A percentile compares a stretch with the other conserved stretches of the same genome.
Conservation (phyloP, 2,329 filamentous ascomycete species). For the Fusarium duplospermum region DNA sequence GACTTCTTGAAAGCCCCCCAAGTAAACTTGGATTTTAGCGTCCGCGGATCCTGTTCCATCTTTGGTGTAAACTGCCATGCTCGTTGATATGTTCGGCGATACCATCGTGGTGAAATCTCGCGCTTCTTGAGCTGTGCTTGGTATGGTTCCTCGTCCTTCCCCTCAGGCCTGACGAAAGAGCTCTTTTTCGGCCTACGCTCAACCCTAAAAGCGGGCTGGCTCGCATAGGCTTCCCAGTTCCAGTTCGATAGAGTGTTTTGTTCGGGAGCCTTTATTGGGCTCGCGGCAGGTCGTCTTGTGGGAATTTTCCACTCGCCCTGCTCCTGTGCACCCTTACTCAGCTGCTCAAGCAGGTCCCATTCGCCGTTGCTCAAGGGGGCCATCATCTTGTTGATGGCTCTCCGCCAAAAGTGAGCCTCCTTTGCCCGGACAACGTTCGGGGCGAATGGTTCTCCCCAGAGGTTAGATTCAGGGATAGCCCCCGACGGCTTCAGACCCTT, state of each 20-base stretch:
- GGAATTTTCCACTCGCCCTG: slow-evolving; percentile 54
- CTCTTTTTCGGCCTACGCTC: slow-evolving; percentile 48
- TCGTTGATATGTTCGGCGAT: slow-evolving; percentile 60
- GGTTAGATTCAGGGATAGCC: slow-evolving; percentile 56
- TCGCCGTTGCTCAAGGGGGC: slow-evolving; percentile 66
- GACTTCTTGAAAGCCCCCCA: slow-evolving; percentile 58
- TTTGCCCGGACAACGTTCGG: slow-evolving; percentile 56
- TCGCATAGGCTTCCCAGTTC: slow-evolving; percentile 59
- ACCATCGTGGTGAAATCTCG: slow-evolving; percentile 53
- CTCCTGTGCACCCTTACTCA: slow-evolving; percentile 57
- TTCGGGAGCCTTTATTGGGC: not conserved
- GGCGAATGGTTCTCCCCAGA: slow-evolving; percentile 61
- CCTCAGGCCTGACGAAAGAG: slow-evolving; percentile 38
- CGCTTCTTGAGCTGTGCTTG: slow-evolving; percentile 47
- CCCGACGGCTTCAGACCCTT: slow-evolving; percentile 50
- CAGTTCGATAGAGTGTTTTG: slow-evolving; percentile 37
- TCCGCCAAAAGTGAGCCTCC: slow-evolving; percentile 61
- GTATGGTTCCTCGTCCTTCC: slow-evolving; percentile 53
- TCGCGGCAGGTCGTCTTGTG: slow-evolving; percentile 41
- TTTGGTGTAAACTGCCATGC: slow-evolving; percentile 60
- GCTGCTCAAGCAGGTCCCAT: slow-evolving; percentile 65
- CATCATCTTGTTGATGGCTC: slow-evolving; percentile 58
- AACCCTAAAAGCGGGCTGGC: slow-evolving; percentile 51
- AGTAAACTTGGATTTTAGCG: slow-evolving; percentile 50
- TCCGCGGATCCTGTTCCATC: slow-evolving; percentile 51